Percentiles rank a stretch among this genome's conserved stretches.
These are phyloP conservation scores for Dryadomyces sulphureus DNA, from an alignment of 2,329 filamentous ascomycete genomes.

Conservation along the genomic window DNA sequence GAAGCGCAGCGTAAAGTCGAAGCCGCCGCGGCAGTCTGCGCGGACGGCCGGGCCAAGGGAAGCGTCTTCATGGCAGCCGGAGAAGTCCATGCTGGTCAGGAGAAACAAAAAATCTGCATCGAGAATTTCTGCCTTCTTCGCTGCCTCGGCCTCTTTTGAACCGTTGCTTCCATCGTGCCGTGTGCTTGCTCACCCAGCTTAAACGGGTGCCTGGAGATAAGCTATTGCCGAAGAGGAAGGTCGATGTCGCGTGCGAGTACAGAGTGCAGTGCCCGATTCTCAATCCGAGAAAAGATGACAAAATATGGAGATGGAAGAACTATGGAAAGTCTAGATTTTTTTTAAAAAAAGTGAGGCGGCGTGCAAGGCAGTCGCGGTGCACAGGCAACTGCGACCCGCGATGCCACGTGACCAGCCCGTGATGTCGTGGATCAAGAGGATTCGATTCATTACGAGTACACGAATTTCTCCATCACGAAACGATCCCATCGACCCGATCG, in stretches of 20 bases:
- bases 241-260: too few species aligned
- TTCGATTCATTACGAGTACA: not conserved
- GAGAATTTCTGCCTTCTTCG: not conserved
- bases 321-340: too few species aligned
- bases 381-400: too few species aligned
- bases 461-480: not conserved
- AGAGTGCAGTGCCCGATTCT: too few species aligned
- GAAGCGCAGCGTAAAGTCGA: conserved; percentile 37
- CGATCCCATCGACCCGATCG: not conserved
- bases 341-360: too few species aligned
- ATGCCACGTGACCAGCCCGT: too few species aligned
- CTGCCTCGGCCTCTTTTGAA: too few species aligned
- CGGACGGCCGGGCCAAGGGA: conserved; percentile 1
- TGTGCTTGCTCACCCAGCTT: not conserved
- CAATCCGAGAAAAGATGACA: too few species aligned
- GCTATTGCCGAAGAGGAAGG: not conserved
- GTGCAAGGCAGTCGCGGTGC: too few species aligned
- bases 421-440: not conserved
- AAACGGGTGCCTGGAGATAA: not conserved
- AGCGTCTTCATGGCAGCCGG: not conserved
- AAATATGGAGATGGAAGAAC: too few species aligned
- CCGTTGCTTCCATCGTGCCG: too few species aligned
- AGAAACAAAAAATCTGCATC: too few species aligned
- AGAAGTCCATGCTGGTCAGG: not conserved
- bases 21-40: not conserved